Base-by-base conservation (phyloP, 768 basidiomycete genomes). In the Suillus discolor region DNA sequence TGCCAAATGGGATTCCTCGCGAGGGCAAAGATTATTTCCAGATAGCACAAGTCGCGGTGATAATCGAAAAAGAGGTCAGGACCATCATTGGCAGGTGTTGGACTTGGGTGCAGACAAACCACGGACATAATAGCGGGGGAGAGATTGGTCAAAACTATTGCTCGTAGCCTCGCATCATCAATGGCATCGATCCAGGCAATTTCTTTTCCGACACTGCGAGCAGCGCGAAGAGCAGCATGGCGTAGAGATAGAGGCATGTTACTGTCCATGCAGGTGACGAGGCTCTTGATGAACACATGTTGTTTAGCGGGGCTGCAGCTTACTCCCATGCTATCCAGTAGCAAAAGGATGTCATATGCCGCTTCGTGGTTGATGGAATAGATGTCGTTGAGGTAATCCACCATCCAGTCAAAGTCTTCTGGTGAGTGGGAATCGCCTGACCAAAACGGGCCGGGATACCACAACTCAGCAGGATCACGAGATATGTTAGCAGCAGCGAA, bases 391-490 rank as follows among this genome's bases (percentile, higher is more conserved):
- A 49, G 23, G 47, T 23, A 13, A 12, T 49, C 47, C 13, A 49
- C 23, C 23, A 25, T 2, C 47, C 47, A 49, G 47, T 49, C 47
- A 6, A 49, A 49, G 47, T 49, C 23, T 23, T 49, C 47, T 49
- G 23, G 47, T 12, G 23, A 25, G 20, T n/a, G 44, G 47, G 20
- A 9, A 45, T 23, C 23, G 9, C 9, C 0, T 45, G 4, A 11
- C 44, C 20, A 9, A 20, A 4, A n/a, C 8, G 0, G 20, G 8
- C 0, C 0, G 6, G 34, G 3, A 45, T n/a, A 0, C 44, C 44
- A 45, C 20, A 45, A 9, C 2, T 11, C 3, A 9, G 4, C 20
- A n/a, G 44, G 9, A 20, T 45, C 44, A 2, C 44, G 44, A n/a
- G 44, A n/a, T 9, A 45, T 3, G 20, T 25, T 5, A 5, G 23